Evolutionary conservation across 1,139 yeast species (phyloP), one percentile per base, ranked within the genome.

Genomic region (Wickerhamomyces sp.): DNA sequence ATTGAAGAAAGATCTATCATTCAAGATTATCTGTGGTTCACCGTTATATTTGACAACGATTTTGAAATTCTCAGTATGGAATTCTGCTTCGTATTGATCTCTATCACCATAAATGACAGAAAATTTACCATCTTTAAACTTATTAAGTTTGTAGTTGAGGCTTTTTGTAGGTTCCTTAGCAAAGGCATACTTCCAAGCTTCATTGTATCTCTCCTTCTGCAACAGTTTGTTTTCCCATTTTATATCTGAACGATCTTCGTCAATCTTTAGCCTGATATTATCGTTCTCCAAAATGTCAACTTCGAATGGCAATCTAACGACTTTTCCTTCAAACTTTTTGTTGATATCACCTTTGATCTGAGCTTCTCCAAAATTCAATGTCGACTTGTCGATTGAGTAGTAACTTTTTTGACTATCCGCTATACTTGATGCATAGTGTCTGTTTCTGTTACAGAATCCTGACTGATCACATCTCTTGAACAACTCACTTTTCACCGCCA

Each of bases 361-460:
- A 10, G 69, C 64, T 2, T 58, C 64, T 15, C 61, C 57, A 7
- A 72, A 51, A 2, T 58, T 46, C 0, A 83, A 50, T 1, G 78
- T 61, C 1, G 57, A 50, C 4, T 68, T 54, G 49, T 78, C 82
- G 34, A 91, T 60, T 2, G 71, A 55, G 61, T 90, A 91, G 18
- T 79, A 76, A 1, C 81, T 66, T 27, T 57, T 58, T 51, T 68
- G 62, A 2, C 60, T 52, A 7, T 60, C 56, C 1, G 61, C 51
- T 14, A 84, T 73, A 42, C 72, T 65, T 14, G 62, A 58, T 2
- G 94, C 93, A 62, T 76, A 90, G 50, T 79, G 79, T 44, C 94
- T 69, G 59, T 93, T 89, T 60, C 99, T 73, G 43, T 75, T 69
- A 62, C 99, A 93, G 62, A 93, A 91, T 9, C 97, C 95, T 23